Base-by-base conservation (phyloP, 2,329 filamentous ascomycete genomes). In the Hypoxylon sp. region DNA sequence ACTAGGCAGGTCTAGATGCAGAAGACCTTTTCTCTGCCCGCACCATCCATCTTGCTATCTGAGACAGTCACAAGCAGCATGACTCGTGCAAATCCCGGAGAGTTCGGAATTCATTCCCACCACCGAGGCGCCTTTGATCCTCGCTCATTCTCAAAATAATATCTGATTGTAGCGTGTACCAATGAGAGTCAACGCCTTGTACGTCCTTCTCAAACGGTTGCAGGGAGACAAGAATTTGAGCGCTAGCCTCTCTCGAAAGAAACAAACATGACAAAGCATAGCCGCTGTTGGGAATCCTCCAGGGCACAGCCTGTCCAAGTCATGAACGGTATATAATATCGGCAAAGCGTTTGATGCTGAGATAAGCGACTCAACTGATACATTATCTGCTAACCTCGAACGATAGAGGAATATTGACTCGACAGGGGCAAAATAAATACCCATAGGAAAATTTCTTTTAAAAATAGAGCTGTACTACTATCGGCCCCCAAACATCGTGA, bases 51-150 rank as follows among this genome's bases (percentile, higher is more conserved):
- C 48, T 49, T 60, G 43, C 57, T 57, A 65, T 52, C 55, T 63
- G 43, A 36, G 43, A 60, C 38, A 65, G 46, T 61, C 60, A 46
- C 56, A 41, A 63, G 63, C 10, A 64, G 46, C 63, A 69, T 68
- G 68, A 69, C 68, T 71, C 63, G 63, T 63, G 61, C 41, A 55
- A 46, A 69, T 67, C 63, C 63, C 68, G 66, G 61, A 41, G 60
- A 60, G 28, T 62, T 67, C 66, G 66, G 66, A 41, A 69, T 67
- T 51, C 49, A 50, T 51, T 65, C 60, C 63, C 58, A 61, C 52
- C 45, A 66, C 43, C 38, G 34, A 61, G 14, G 17, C 45, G 17
- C 45, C 25, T 53, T 50, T 62, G 58, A 19, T 64, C 56, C 43
- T 46, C 17, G 25, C 46, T 68, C 45, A 53, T 43, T 46, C 55